Percentiles rank a stretch among this genome's conserved stretches.
Conservation (phyloP, 805 yeast species). For the Zygoascus ofunaensis region DNA sequence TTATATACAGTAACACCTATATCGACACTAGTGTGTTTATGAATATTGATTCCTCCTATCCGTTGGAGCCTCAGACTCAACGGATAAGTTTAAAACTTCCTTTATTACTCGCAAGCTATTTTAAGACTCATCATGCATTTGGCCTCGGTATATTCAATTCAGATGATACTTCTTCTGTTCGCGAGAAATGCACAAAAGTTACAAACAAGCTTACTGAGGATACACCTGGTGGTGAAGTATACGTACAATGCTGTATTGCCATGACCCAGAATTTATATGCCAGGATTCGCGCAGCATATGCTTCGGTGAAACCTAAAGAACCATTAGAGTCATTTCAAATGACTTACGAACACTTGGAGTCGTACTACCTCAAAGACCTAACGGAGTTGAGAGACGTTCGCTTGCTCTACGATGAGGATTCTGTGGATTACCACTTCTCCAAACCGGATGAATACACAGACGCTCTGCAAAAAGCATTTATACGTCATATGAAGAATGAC, state of each 20-base stretch:
- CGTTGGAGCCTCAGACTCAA: neutral
- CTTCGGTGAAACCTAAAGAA: neutral
- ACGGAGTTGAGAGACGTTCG: neutral
- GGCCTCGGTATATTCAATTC: neutral
- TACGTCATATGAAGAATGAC: neutral
- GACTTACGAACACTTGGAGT: neutral
- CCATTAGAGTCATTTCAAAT: neutral
- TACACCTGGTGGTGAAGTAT: too few species aligned
- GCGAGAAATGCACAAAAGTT: neutral
- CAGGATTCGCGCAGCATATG: neutral
- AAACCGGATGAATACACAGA: neutral
- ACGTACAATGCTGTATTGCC: neutral
- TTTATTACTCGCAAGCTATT: neutral
- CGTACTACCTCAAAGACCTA: neutral
- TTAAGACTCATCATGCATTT: neutral
- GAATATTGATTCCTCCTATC: too few species aligned
- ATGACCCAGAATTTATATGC: constrained; percentile 5
- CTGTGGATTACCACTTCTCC: too few species aligned
- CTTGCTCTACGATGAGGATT: too few species aligned
- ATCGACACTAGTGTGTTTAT: too few species aligned
- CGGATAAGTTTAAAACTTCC: neutral
- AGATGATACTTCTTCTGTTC: neutral
- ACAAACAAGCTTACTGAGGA: neutral
- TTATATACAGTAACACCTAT: too few species aligned
- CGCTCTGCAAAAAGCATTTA: neutral